A percentile compares a stretch with the other conserved stretches of the same genome.
phyloP scores from a whole-genome alignment of 805 yeast species.

The Saturnispora hagleri region DNA sequence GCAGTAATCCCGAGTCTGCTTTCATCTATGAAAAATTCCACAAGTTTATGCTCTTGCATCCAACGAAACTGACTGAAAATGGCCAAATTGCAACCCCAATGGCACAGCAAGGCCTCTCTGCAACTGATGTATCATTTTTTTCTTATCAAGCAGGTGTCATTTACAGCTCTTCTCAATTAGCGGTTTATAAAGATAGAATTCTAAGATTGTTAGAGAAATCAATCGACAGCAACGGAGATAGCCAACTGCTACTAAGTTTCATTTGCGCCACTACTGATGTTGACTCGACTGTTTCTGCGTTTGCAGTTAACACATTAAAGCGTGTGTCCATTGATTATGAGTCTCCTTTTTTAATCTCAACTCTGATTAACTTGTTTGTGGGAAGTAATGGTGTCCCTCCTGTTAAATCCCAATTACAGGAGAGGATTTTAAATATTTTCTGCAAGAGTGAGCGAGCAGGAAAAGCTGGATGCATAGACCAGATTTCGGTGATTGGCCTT shows the following conservation, averaged over 20 bases:
- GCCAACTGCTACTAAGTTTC: conserved; percentile 25
- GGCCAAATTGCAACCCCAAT: conserved; percentile 35
- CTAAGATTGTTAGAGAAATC: conserved; percentile 33
- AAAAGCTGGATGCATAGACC: conserved; percentile 30
- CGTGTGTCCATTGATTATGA: conserved; percentile 47
- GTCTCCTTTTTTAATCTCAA: conserved; percentile 33
- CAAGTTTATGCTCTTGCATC: conserved; percentile 48
- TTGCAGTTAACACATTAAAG: conserved; percentile 42
- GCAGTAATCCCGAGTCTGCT: conserved; percentile 29
- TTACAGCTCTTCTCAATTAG: conserved; percentile 41
- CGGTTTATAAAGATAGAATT: conserved; percentile 32
- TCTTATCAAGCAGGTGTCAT: conserved; percentile 61
- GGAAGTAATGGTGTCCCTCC: conserved; percentile 45
- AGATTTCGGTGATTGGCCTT: conserved; percentile 52
- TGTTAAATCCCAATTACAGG: conserved; percentile 45
- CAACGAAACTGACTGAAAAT: conserved; percentile 31
- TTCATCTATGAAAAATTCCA: conserved; percentile 42
- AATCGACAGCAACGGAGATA: conserved; percentile 30
- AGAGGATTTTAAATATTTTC: conserved; percentile 42
- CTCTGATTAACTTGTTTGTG: conserved; percentile 38
- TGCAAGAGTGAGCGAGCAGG: conserved; percentile 47
- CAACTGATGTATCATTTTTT: conserved; percentile 49
- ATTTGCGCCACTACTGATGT: conserved; percentile 58
- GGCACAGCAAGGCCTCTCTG: conserved; percentile 56
- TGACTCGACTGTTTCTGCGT: conserved; percentile 44